Evolutionary conservation across 2,329 filamentous ascomycete genomes (phyloP), one percentile per base, ranked within the genome.

Genomic region (Colletotrichum abscissum): DNA sequence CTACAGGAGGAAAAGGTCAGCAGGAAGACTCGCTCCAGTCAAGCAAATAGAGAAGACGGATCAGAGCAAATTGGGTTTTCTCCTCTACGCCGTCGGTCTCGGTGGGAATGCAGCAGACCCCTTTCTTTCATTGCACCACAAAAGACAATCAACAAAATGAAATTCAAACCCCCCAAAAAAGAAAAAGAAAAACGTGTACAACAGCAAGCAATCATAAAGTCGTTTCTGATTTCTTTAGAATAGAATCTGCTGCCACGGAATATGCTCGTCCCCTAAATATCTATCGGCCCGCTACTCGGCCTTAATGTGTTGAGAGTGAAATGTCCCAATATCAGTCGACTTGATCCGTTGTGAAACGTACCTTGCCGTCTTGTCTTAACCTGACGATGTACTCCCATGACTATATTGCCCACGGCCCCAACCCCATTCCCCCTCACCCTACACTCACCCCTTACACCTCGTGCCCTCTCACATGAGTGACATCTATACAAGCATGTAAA

Each of bases 171-270:
- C 24, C 22, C 30, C 30, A 3, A 33, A 42, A 54, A 65, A 72
- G 26, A 46, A n/a, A 16, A 49, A 49, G 11, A 49, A 49, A 49
- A 22, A n/a, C 19, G 66, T 72, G 70, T 64, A 73, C 55, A 73
- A 64, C 59, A 65, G 59, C 22, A 68, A 56, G 62, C 63, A 42
- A 68, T 12, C 59, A 59, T 26, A 33, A 24, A 59, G 28, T 24
- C 19, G 1, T 55, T 55, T 28, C 28, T n/a, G 19, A n/a, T 30
- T 30, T 42, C 59, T 60, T 26, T 60, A 69, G 66, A 64, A 64
- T 64, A 64, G 55, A 60, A 72, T 22, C 66, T 73, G 42, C 59
- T 60, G 59, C 59, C 26, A 59, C 46, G 33, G 14, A n/a, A 35
- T 11, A 38, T 30, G 59, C 55, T 26, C 35, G 22, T 11, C 16